Evolutionary conservation across 306 rosid species (phyloP), one percentile per base, ranked within the genome.

Genomic region (Casuarina glauca): DNA sequence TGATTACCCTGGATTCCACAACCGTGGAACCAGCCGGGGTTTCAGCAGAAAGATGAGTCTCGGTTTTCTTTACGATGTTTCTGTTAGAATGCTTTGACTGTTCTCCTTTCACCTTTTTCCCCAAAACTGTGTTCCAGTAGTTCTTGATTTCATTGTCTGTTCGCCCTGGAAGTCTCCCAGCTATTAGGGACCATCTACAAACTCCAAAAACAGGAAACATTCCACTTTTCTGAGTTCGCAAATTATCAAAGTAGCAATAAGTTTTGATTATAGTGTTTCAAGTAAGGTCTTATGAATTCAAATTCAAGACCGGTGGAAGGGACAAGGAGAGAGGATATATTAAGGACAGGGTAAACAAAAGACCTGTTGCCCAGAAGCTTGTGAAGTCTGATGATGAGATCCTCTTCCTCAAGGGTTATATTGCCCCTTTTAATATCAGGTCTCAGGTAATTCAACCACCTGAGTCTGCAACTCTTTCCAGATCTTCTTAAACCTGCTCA

Each of bases 381-480:
- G 74, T 79, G 78, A 39, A 79, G 83, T 74, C 83, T 64, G 35
- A 79, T 48, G 67, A 79, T 66, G 57, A 79, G 78, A 50, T 73
- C 78, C 6, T 66, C 51, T 45, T 79, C 78, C 41, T 73, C 83
- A 16, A 5, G 19, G 3, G 83, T 53, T 8, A 79, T 73, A 48
- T 64, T 80, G 9, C 78, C 79, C 67, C 74, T 54, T 19, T 74
- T 74, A 17, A 67, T 67, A 19, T 68, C 71, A n/a, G 83, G 83
- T 46, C 75, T 69, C 3, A 80, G 71, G 38, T 55, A 74, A 69
- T 80, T 80, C 54, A 80, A 67, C 83, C 83, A 80, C 9, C 79
- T 49, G 17, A 80, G 83, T 74, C 83, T 74, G 20, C 83, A 74
- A 19, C 79, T 61, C 32, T 80, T 80, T 5, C 83, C 83, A 38